Conservation (phyloP, 2,329 filamentous ascomycete genomes). For the Ascochyta lentis region DNA sequence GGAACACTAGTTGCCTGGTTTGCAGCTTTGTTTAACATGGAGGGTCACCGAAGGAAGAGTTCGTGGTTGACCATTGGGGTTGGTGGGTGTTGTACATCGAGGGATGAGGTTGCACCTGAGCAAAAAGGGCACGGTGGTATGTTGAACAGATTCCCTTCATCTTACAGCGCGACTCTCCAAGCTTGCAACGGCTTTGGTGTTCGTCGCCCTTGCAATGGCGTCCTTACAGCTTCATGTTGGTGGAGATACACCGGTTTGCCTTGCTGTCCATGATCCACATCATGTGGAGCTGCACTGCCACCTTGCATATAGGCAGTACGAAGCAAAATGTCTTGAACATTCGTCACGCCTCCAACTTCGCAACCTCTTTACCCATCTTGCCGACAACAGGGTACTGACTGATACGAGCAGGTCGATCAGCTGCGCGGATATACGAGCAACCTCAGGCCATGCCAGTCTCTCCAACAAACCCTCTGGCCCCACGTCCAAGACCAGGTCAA, state of each 20-base stretch:
- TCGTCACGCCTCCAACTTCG: not conserved
- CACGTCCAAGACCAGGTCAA: slow-evolving; percentile 45
- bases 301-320: slow-evolving; percentile 10
- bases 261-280: slow-evolving; percentile 20
- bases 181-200: not conserved
- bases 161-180: slow-evolving; percentile 8
- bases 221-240: slow-evolving; percentile 10
- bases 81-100: slow-evolving; percentile 46
- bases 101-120: slow-evolving; percentile 37
- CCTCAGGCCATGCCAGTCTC: slow-evolving; percentile 40
- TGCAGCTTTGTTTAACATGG: slow-evolving; percentile 32
- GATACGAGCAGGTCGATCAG: slow-evolving; percentile 1
- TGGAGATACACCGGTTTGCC: slow-evolving; percentile 16
- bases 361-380: not conserved
- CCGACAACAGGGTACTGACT: not conserved
- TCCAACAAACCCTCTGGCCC: slow-evolving; percentile 17
- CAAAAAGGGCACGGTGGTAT: slow-evolving; percentile 36
- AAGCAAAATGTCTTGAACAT: slow-evolving; percentile 1
- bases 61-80: slow-evolving; percentile 48
- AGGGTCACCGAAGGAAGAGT: slow-evolving; percentile 26
- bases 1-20: slow-evolving; percentile 38
- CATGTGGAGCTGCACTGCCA: slow-evolving; percentile 4
- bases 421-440: slow-evolving; percentile 38
- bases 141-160: slow-evolving; percentile 22
- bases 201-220: not conserved